Evolutionary conservation across 1,139 yeast genomes (phyloP).

Genomic region (Zygosaccharomyces pseudobailii): DNA sequence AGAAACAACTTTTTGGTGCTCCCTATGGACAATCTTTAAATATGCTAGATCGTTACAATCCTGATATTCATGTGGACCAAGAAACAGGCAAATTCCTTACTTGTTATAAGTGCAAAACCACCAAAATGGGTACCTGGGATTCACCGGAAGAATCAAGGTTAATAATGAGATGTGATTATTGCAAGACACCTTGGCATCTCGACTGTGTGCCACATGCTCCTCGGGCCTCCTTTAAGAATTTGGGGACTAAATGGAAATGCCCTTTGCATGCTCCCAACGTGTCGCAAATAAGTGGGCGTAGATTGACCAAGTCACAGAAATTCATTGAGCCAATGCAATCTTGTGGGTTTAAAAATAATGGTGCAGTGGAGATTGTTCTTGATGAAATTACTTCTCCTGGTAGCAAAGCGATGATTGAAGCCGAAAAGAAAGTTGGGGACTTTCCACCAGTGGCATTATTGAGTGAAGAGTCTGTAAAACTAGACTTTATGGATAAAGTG

Average conservation of each 20-base stretch:
- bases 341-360: conserved; percentile 60
- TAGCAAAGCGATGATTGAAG: conserved; percentile 37
- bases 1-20: conserved; percentile 39
- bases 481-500: conserved; percentile 64
- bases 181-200: conserved; percentile 84
- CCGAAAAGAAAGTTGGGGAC: conserved; percentile 37
- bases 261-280: conserved; percentile 66
- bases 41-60: conserved; percentile 42
- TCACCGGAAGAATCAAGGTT: conserved; percentile 38
- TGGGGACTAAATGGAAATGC: conserved; percentile 88
- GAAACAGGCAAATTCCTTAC: conserved; percentile 54
- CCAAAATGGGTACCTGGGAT: conserved; percentile 50
- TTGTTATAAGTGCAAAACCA: conserved; percentile 67
- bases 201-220: conserved; percentile 79
- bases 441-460: conserved; percentile 35
- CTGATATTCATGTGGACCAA: conserved; percentile 59
- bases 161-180: conserved; percentile 77
- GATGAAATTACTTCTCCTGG: conserved; percentile 45
- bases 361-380: conserved; percentile 56
- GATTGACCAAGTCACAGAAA: conserved; percentile 48
- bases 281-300: conserved; percentile 23
- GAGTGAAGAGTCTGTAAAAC: conserved; percentile 65
- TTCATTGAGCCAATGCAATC: conserved; percentile 51
- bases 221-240: conserved; percentile 63
- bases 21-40: conserved; percentile 42